These are phyloP conservation scores for Holtermannia corniformis DNA, from an alignment of 768 basidiomycete genomes.

Conservation along the genomic window DNA sequence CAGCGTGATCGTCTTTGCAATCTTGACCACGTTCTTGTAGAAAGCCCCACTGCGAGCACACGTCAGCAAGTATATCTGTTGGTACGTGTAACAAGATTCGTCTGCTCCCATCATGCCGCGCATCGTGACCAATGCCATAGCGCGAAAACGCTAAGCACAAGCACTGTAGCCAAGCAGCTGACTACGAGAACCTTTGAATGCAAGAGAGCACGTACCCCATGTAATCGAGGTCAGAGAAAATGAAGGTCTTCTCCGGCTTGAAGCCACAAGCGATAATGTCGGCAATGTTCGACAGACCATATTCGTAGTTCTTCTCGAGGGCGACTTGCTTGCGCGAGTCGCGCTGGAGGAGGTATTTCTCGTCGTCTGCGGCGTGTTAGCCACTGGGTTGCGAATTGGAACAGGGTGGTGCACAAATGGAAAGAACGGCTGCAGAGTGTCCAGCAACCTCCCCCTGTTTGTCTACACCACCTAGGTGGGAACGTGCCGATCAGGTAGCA, in stretches of 20 bases:
- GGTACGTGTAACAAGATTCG: not conserved
- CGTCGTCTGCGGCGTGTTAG: slow-evolving; percentile 59
- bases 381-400: not conserved
- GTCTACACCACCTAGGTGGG: not conserved
- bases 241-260: slow-evolving; percentile 83
- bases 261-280: slow-evolving; percentile 98
- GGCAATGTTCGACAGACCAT: slow-evolving; percentile 74
- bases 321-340: slow-evolving; percentile 42
- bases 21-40: slow-evolving; percentile 86
- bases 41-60: slow-evolving; percentile 59
- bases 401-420: not conserved
- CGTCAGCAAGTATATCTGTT: not conserved
- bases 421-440: not conserved
- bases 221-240: slow-evolving; percentile 85
- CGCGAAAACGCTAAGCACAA: not conserved
- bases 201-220: slow-evolving; percentile 48
- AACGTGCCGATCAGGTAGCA: too few relatives aligned
- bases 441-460: not conserved
- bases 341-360: slow-evolving; percentile 97
- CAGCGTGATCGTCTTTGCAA: slow-evolving; percentile 84
- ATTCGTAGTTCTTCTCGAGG: slow-evolving; percentile 72
- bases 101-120: not conserved
- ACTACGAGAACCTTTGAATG: not conserved
- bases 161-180: not conserved
- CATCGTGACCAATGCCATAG: not conserved